phyloP scores from a whole-genome alignment of 2,329 filamentous ascomycete species.

The Pseudogymnoascus sp. region DNA sequence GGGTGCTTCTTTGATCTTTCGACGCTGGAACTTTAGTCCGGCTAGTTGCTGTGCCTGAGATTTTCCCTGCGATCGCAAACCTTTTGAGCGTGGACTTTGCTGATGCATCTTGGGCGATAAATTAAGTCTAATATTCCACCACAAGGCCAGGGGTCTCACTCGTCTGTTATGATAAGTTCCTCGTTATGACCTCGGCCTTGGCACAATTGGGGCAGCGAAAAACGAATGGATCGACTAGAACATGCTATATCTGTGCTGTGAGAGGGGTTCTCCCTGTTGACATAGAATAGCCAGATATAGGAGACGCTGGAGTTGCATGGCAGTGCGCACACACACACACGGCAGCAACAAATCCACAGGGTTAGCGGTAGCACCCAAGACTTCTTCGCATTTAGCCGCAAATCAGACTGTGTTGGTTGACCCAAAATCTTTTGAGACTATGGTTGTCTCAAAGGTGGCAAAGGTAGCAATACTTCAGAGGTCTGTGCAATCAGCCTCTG shows the following conservation, averaged over 20 bases:
- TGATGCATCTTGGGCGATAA: not conserved
- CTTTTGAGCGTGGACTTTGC: not conserved
- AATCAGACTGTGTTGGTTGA: not conserved
- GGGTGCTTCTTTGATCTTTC: not conserved
- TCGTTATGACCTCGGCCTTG: not conserved
- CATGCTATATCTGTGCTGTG: not conserved
- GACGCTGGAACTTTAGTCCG: not conserved
- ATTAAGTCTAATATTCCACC: not conserved
- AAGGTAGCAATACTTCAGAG: not conserved
- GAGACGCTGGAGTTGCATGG: not conserved
- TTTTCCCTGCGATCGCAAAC: not conserved
- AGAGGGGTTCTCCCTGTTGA: not conserved
- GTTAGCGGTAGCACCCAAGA: not conserved
- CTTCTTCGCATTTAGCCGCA: not conserved
- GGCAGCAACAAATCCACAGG: not conserved
- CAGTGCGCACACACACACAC: not conserved
- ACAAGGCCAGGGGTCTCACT: not conserved
- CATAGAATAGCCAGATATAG: not conserved
- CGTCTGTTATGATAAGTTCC: not conserved
- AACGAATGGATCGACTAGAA: not conserved
- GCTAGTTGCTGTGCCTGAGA: not conserved
- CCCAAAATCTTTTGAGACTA: not conserved
- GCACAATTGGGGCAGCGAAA: not conserved
- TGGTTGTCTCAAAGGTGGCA: not conserved
- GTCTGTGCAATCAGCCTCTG: not conserved